These are phyloP conservation scores for Lomentospora prolificans DNA, from an alignment of 2,329 filamentous ascomycete genomes.

Conservation along the genomic window DNA sequence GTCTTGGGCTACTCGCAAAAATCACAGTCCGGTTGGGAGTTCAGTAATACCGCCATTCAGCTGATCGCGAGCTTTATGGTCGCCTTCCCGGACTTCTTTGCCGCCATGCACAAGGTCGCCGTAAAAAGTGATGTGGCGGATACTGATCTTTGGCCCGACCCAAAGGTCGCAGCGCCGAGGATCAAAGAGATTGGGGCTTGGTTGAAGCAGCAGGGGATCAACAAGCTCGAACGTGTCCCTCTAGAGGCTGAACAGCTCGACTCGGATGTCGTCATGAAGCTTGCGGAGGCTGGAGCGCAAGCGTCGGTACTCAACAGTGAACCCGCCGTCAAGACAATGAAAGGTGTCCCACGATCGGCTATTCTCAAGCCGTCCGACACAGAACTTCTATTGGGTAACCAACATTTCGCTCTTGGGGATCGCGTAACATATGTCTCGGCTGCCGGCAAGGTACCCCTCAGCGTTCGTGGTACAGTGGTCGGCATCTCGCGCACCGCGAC, in stretches of 20 bases:
- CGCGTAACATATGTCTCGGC: constrained; percentile 88
- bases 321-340: constrained; percentile 58
- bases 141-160: constrained; percentile 73
- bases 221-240: constrained; percentile 89
- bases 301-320: constrained; percentile 20
- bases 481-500: constrained; percentile 84
- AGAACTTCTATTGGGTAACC: constrained; percentile 82
- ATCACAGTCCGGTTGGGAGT: constrained; percentile 84
- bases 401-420: constrained; percentile 76
- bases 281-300: constrained; percentile 56
- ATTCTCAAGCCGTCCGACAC: constrained; percentile 90
- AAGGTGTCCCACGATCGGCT: constrained; percentile 74
- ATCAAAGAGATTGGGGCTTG: constrained; percentile 91
- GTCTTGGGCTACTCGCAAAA: constrained; percentile 92
- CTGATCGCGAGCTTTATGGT: constrained; percentile 85
- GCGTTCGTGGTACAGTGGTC: constrained; percentile 83
- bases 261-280: constrained; percentile 72
- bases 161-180: constrained; percentile 60
- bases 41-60: constrained; percentile 72
- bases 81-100: constrained; percentile 91
- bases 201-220: constrained; percentile 85
- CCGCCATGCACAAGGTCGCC: constrained; percentile 74
- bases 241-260: constrained; percentile 94
- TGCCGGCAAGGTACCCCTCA: constrained; percentile 90
- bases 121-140: constrained; percentile 76